phyloP scores from a whole-genome alignment of 768 basidiomycete genomes.

The Termitomyces heimii region DNA sequence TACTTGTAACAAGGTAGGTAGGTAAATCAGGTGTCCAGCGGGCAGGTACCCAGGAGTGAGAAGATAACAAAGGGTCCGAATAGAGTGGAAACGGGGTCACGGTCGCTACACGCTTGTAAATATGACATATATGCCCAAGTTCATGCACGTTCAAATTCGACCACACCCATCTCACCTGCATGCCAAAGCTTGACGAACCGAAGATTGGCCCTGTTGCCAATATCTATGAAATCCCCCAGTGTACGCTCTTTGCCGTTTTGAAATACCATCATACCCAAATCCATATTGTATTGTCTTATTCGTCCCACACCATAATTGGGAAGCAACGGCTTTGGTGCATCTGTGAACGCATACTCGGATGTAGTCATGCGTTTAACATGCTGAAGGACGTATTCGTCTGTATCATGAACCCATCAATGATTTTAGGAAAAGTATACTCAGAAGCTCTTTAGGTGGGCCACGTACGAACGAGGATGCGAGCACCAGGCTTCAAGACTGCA shows the following conservation, averaged over 20 bases:
- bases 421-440: not conserved
- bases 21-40: no score
- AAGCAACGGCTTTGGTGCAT: not conserved
- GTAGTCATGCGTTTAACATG: not conserved
- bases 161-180: not conserved
- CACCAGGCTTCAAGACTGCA: not conserved
- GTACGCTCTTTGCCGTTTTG: not conserved
- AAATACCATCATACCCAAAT: not conserved
- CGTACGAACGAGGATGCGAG: not conserved
- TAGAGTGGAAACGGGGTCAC: no score
- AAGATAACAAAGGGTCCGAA: no score
- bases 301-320: not conserved
- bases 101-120: no score
- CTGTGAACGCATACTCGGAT: not conserved
- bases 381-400: not conserved
- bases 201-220: not conserved
- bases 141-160: not conserved
- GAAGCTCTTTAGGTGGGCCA: not conserved
- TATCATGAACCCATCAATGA: not conserved
- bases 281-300: not conserved
- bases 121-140: not conserved
- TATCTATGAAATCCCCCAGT: not conserved
- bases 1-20: no score
- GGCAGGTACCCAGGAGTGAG: no score
- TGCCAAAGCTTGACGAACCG: not conserved